phyloP scores from a whole-genome alignment of 176 grass and related monocot genomes.

The Oryza coarctata region DNA sequence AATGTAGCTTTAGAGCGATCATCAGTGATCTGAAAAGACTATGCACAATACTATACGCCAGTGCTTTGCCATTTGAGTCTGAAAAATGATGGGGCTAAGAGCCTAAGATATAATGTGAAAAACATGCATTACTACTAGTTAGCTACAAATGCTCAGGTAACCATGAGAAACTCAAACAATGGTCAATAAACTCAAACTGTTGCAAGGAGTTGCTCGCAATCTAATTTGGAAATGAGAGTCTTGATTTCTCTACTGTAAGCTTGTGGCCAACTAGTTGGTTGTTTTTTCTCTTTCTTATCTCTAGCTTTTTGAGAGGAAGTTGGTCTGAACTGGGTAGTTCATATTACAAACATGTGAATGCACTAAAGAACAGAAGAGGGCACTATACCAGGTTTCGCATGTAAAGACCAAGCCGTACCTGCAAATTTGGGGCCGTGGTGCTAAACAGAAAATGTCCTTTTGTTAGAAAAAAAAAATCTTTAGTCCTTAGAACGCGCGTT shows the following conservation, averaged over 20 bases:
- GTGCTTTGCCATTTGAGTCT: no score
- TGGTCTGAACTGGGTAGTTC: neutral
- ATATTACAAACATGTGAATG: constrained; percentile 5
- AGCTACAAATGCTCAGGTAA: neutral
- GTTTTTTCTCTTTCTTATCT: no score
- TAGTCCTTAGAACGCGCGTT: no score
- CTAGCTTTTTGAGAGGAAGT: neutral
- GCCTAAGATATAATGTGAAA: no score
- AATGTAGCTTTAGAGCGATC: neutral
- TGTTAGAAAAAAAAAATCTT: no score
- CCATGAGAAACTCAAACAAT: constrained; percentile 1
- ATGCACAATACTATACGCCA: neutral
- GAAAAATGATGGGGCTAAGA: no score
- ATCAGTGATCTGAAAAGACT: neutral
- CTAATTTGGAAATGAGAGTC: no score
- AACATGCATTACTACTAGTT: neutral
- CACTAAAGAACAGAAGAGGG: neutral
- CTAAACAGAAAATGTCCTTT: no score
- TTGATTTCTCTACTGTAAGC: neutral
- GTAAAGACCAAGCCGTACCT: no score
- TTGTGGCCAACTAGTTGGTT: neutral
- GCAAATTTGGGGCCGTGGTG: no score
- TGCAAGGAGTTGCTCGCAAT: no score
- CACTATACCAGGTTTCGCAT: neutral
- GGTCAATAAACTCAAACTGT: neutral